A percentile compares a stretch with the other conserved stretches of the same genome.
Conservation (phyloP, 2,329 filamentous ascomycete genomes). For the Ceratocystis lukuohia region DNA sequence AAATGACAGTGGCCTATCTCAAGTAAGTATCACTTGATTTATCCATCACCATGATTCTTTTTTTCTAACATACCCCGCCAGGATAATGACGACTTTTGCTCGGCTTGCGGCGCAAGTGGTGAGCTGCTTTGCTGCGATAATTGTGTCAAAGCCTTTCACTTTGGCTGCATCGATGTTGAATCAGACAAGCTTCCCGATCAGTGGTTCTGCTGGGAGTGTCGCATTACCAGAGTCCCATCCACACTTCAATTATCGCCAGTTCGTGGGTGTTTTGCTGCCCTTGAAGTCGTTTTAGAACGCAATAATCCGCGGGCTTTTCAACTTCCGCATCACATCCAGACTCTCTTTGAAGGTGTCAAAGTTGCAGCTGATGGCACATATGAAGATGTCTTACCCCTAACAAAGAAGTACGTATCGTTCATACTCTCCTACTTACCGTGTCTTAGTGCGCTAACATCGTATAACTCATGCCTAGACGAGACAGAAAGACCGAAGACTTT, state of each 20-base stretch:
- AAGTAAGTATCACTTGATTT: constrained; percentile 34
- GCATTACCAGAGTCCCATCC: constrained; percentile 29
- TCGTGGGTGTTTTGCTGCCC: constrained; percentile 44
- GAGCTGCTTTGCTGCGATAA: constrained; percentile 88
- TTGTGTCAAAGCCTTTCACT: constrained; percentile 81
- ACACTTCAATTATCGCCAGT: constrained; percentile 14
- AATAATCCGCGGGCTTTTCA: constrained; percentile 59
- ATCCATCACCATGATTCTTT: background rate
- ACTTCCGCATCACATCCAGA: constrained; percentile 57
- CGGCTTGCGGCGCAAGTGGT: constrained; percentile 69
- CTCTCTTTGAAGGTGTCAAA: constrained; percentile 66
- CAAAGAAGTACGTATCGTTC: constrained; percentile 11
- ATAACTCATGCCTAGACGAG: background rate
- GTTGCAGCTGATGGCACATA: constrained; percentile 69
- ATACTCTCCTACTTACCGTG: background rate
- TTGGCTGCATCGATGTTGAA: constrained; percentile 69
- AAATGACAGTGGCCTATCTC: constrained; percentile 25
- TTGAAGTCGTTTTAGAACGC: constrained; percentile 52
- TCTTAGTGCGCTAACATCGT: background rate
- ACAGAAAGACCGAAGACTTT: constrained; percentile 42
- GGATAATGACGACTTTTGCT: constrained; percentile 86
- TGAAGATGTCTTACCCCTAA: constrained; percentile 44
- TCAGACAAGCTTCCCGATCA: constrained; percentile 54
- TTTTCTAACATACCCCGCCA: constrained; percentile 23
- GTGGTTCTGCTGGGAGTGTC: constrained; percentile 74